Conservation (phyloP, 441 rosid species). For the Euphorbia neoarborescens region DNA sequence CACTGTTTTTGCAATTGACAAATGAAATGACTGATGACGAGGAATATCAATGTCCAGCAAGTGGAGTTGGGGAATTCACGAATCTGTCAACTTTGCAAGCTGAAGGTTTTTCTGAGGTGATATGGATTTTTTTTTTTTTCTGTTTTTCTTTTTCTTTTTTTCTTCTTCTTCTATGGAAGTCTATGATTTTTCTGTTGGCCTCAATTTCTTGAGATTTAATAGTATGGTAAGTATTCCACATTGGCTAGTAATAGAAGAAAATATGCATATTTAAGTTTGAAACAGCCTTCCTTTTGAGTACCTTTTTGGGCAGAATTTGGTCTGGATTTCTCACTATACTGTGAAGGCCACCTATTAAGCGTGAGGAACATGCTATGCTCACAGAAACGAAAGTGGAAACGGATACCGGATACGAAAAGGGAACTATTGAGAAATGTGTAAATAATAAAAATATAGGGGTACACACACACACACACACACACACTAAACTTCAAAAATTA, state of each 20-base stretch:
- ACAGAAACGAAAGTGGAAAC: too few relatives aligned
- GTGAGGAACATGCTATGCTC: too few relatives aligned
- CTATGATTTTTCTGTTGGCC: background rate
- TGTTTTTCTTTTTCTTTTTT: background rate
- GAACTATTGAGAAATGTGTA: too few relatives aligned
- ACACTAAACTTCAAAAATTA: too few relatives aligned
- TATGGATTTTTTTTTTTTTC: background rate
- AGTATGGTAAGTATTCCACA: background rate
- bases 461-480: too few relatives aligned
- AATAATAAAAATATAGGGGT: too few relatives aligned
- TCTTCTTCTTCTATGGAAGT: background rate
- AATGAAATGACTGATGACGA: slow-evolving; percentile 32
- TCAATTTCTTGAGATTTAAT: background rate
- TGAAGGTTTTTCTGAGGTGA: slow-evolving; percentile 38
- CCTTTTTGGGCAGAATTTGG: background rate
- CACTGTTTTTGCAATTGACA: slow-evolving; percentile 30
- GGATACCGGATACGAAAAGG: too few relatives aligned
- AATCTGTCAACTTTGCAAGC: slow-evolving; percentile 19
- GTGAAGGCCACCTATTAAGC: too few relatives aligned
- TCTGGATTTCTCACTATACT: background rate
- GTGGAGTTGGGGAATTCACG: slow-evolving; percentile 25
- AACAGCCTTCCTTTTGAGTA: background rate
- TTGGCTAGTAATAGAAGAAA: background rate
- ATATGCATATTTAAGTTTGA: background rate
- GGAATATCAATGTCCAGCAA: slow-evolving; percentile 21